These are phyloP conservation scores for Vigna mungo DNA, from an alignment of 306 rosid species.

Conservation along the genomic window DNA sequence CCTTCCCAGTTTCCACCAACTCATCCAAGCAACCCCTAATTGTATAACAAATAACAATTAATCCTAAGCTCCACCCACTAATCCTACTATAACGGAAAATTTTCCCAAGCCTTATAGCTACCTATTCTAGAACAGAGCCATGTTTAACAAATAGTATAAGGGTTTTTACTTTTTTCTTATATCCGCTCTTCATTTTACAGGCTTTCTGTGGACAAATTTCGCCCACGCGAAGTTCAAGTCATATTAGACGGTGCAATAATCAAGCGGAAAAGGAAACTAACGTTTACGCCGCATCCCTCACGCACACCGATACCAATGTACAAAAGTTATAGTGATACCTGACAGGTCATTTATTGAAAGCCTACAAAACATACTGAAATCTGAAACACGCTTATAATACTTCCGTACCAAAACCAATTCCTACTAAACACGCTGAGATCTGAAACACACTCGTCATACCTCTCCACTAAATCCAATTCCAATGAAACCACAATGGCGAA, in stretches of 20 bases:
- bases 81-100: constrained; percentile 14
- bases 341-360: constrained; percentile 11
- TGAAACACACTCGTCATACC: neutral
- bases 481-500: constrained; percentile 7
- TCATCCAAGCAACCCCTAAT: constrained; percentile 28
- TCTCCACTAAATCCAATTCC: constrained; percentile 1
- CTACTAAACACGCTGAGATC: neutral
- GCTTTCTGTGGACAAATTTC: constrained; percentile 19
- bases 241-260: neutral
- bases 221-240: constrained; percentile 24
- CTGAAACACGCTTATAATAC: constrained; percentile 2
- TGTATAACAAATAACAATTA: constrained; percentile 13
- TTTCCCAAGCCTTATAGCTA: constrained; percentile 10
- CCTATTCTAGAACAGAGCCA: constrained; percentile 5
- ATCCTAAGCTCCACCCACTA: constrained; percentile 10
- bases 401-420: constrained; percentile 8
- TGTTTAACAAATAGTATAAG: neutral
- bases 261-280: constrained; percentile 29
- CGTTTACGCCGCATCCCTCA: constrained; percentile 7
- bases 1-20: constrained; percentile 36
- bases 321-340: neutral
- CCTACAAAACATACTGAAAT: constrained; percentile 15
- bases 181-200: neutral
- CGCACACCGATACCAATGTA: neutral
- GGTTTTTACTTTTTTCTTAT: neutral